Evolutionary conservation across 1,284 basidiomycete species (phyloP), one percentile per base, ranked within the genome.

Genomic region (Prillingera fragicola): DNA sequence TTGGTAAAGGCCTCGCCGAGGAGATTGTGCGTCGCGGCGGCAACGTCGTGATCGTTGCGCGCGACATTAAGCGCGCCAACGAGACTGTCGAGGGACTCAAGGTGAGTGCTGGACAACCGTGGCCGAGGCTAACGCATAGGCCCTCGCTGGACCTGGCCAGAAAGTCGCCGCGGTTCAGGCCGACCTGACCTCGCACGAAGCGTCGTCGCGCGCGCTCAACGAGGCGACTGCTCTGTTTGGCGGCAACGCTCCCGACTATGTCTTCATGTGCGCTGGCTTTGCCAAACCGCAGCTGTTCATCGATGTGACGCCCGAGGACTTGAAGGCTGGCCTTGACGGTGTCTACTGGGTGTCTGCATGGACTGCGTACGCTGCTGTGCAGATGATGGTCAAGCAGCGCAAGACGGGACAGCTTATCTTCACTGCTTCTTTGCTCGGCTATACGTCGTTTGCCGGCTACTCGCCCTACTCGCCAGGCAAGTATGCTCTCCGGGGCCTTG

Each of bases 391-490:
- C 10, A 73, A 74, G 33, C 73, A 78, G 29, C 72, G 74, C 19
- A 72, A 74, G 14, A 75, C 78, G 39, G 73, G 74, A 15, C 87
- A 85, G 61, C 83, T 97, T 45, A 77, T 89, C 4, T 80, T 97
- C 38, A 81, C 88, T 18, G 83, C 83, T 8, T 91, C 87, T 0
- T 78, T 83, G n/a, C 69, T 94, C 13, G 85, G 84, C 1, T 81
- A 85, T 55, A 84, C 90, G 74, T 79, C 82, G 1, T 77, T 96
- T 38, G 74, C 87, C 14, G 92, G 94, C 1, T 97, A 86, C 60
- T 76, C 84, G 4, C 78, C 83, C 2, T 97, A 98, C 66, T 75
- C 86, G 1, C 89, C 92, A 0, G 85, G 82, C 37, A 97, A 96
- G 68, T 84, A 85, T 58, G 94, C 94, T 9, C 70, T 96, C 13